Evolutionary conservation across 139 green algal genomes (phyloP).

Genomic region (Chlamydomonas schloesseri): DNA sequence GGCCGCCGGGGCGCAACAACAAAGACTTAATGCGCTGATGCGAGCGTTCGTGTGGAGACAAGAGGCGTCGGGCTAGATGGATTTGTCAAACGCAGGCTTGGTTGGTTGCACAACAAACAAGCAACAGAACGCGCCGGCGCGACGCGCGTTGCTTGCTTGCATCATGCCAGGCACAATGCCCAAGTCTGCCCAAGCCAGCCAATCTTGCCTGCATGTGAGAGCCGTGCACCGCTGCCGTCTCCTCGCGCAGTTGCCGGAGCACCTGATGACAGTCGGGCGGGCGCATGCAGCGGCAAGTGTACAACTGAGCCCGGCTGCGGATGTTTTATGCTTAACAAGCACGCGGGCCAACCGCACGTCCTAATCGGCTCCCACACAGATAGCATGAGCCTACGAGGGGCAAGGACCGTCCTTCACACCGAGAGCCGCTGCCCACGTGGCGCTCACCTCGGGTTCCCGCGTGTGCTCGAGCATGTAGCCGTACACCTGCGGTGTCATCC

Average conservation of each 20-base stretch:
- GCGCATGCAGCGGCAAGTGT: not conserved
- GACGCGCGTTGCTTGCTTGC: not conserved
- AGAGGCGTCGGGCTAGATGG: too few relatives aligned
- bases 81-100: too few relatives aligned
- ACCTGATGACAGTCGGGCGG: conserved; percentile 45
- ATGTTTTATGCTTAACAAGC: not conserved
- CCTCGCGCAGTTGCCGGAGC: conserved; percentile 66
- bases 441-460: conserved; percentile 58
- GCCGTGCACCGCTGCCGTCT: conserved; percentile 70
- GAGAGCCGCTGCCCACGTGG: too few relatives aligned
- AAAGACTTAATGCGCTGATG: too few relatives aligned
- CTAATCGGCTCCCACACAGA: too few relatives aligned
- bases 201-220: conserved; percentile 72
- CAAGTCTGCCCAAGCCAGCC: too few relatives aligned
- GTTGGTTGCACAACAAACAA: too few relatives aligned
- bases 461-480: conserved; percentile 75
- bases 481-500: conserved; percentile 63
- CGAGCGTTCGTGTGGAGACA: too few relatives aligned
- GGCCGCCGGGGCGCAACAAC: not conserved
- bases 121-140: too few relatives aligned
- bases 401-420: not conserved
- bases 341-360: not conserved
- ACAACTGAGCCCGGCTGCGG: too few relatives aligned
- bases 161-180: too few relatives aligned
- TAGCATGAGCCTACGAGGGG: not conserved